Evolutionary conservation across 1,284 basidiomycete species (phyloP).

Genomic region (Hymenochaete sp.): DNA sequence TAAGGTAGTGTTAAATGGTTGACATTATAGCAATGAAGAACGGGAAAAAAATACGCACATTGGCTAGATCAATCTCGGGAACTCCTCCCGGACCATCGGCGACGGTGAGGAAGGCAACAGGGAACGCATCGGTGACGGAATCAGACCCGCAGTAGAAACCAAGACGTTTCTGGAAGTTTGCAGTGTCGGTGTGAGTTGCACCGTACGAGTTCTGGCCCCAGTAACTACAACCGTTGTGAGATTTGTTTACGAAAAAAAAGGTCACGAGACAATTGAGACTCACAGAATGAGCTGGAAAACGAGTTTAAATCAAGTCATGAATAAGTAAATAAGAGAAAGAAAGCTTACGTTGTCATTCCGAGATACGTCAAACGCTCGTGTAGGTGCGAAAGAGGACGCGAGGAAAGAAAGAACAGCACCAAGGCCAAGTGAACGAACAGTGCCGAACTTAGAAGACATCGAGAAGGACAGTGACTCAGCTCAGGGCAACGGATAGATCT

Average conservation of each 20-base stretch:
- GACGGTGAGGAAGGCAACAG: slow-evolving; percentile 50
- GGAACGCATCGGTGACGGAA: slow-evolving; percentile 39
- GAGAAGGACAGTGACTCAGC: too few species aligned
- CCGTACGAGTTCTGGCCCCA: slow-evolving; percentile 52
- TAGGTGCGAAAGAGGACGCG: slow-evolving; percentile 5
- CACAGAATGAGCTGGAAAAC: slow-evolving; percentile 21
- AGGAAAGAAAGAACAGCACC: slow-evolving; percentile 2
- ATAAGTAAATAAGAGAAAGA: neutral
- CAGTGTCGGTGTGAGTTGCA: slow-evolving; percentile 37
- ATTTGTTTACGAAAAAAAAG: neutral
- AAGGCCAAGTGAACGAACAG: too few species aligned
- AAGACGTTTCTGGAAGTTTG: slow-evolving; percentile 42
- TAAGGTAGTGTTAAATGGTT: slow-evolving; percentile 20
- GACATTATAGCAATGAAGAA: neutral
- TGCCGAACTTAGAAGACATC: too few species aligned
- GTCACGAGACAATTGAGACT: neutral
- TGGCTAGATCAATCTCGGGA: slow-evolving; percentile 53
- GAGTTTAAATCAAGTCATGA: neutral
- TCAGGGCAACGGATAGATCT: too few species aligned
- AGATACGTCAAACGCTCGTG: slow-evolving; percentile 22
- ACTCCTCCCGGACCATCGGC: slow-evolving; percentile 48
- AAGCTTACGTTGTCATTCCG: slow-evolving; percentile 25
- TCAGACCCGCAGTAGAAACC: slow-evolving; percentile 35
- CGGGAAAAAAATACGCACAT: slow-evolving; percentile 30
- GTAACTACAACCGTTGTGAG: slow-evolving; percentile 20